These are phyloP conservation scores for Gossypium herbaceum DNA, from an alignment of 345 rosid genomes.

Conservation along the genomic window DNA sequence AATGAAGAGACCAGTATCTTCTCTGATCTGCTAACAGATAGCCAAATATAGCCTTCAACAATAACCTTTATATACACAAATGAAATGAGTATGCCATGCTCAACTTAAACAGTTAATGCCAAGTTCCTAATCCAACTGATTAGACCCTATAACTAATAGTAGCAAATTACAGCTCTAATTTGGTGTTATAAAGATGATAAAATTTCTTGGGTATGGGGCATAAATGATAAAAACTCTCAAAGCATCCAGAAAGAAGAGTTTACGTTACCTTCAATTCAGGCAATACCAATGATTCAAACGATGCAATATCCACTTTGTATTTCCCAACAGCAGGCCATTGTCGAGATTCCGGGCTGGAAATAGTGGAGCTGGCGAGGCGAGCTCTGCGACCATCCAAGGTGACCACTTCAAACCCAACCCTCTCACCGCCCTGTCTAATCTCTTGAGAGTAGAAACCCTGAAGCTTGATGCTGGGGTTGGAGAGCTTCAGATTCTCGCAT, in stretches of 20 bases:
- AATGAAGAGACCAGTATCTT: conserved; percentile 54
- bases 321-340: conserved; percentile 72
- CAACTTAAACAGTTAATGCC: neutral
- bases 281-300: conserved; percentile 66
- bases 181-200: neutral
- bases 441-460: conserved; percentile 73
- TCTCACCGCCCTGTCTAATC: conserved; percentile 46
- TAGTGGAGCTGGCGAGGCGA: conserved; percentile 48
- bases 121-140: neutral
- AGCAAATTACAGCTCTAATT: neutral
- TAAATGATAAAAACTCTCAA: neutral
- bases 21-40: conserved; percentile 40
- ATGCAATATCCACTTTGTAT: conserved; percentile 59
- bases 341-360: conserved; percentile 45
- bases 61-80: neutral
- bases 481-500: conserved; percentile 42
- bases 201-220: neutral
- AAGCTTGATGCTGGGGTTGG: conserved; percentile 46
- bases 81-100: neutral
- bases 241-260: neutral
- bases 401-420: conserved; percentile 64
- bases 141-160: neutral
- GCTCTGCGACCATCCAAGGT: conserved; percentile 56
- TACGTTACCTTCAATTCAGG: conserved; percentile 61
- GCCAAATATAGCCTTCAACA: neutral